Evolutionary conservation across 75 land plant genomes (phyloP).

Genomic region (Azolla pinnata): DNA sequence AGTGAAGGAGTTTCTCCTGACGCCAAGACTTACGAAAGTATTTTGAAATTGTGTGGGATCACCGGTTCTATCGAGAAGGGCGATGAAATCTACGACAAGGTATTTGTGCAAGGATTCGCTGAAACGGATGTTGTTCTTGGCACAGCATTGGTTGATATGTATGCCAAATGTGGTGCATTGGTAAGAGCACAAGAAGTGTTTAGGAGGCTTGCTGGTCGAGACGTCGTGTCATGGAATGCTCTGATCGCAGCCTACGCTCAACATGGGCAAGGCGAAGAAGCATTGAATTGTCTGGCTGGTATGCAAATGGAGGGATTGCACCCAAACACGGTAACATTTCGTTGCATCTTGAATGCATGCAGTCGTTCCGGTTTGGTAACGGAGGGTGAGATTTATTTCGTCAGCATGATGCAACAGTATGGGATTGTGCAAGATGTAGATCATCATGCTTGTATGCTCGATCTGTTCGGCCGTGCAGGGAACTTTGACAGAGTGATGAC

Average conservation of each 20-base stretch:
- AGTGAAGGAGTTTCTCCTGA: conserved; percentile 7
- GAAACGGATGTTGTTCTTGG: conserved; percentile 9
- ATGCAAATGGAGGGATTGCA: conserved; percentile 5
- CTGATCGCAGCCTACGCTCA: conserved; percentile 19
- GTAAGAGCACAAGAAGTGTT: conserved; percentile 23
- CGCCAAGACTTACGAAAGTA: conserved; percentile 17
- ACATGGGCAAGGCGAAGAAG: conserved; percentile 5
- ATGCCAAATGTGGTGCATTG: conserved; percentile 19
- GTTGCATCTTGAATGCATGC: conserved; percentile 22
- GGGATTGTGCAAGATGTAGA: conserved; percentile 9
- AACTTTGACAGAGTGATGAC: conserved; percentile 7
- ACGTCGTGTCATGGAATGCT: conserved; percentile 29
- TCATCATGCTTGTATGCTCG: conserved; percentile 29
- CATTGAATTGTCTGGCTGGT: conserved; percentile 10
- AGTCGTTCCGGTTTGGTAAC: conserved; percentile 23
- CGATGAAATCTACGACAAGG: background rate
- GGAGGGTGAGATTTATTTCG: conserved; percentile 14
- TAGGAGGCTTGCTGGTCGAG: conserved; percentile 10
- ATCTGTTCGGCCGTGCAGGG: conserved; percentile 25
- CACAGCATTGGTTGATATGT: conserved; percentile 9
- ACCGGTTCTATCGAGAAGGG: background rate
- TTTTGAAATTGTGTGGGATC: conserved; percentile 13
- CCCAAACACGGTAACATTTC: conserved; percentile 15
- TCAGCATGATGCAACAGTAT: conserved; percentile 11
- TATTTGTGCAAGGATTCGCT: conserved; percentile 1